Evolutionary conservation across 768 basidiomycete genomes (phyloP).

Genomic region (Cyathus striatus): DNA sequence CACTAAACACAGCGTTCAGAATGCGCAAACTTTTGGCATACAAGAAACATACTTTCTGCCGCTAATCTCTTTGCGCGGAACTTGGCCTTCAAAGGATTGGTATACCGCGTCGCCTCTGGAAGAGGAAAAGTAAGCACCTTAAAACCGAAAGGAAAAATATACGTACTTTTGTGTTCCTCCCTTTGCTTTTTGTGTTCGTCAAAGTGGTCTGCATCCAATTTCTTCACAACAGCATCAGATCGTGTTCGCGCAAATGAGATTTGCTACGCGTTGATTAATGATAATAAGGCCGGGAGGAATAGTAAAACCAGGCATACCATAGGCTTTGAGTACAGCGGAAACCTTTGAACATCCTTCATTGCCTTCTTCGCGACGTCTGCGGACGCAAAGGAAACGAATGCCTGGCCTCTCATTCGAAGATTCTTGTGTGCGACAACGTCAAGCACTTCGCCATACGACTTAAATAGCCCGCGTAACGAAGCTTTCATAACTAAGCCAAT

Average conservation of each 20-base stretch:
- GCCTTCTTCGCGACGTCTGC: constrained; percentile 83
- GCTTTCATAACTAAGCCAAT: constrained; percentile 67
- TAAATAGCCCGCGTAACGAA: constrained; percentile 85
- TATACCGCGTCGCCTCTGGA: constrained; percentile 73
- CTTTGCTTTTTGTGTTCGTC: constrained; percentile 74
- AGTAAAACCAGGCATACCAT: constrained; percentile 55
- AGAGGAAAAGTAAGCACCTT: constrained; percentile 2
- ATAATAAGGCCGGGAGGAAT: neutral
- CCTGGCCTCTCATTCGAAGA: constrained; percentile 97
- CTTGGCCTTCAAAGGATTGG: constrained; percentile 88
- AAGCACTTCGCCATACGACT: constrained; percentile 86
- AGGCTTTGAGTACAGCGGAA: constrained; percentile 94
- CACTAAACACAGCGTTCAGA: constrained; percentile 33
- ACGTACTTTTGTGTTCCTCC: constrained; percentile 80
- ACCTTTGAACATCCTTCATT: constrained; percentile 87
- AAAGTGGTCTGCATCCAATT: constrained; percentile 56
- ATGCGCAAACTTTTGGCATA: constrained; percentile 3
- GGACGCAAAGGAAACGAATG: constrained; percentile 89
- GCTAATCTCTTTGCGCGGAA: constrained; percentile 78
- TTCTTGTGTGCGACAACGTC: constrained; percentile 96
- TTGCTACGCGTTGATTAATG: constrained; percentile 54
- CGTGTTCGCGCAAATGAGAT: constrained; percentile 87
- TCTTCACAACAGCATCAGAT: constrained; percentile 87
- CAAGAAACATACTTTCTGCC: constrained; percentile 55
- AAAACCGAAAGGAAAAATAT: constrained; percentile 1